Conservation (phyloP, 129 eudicot species). For the Tagetes patula region DNA sequence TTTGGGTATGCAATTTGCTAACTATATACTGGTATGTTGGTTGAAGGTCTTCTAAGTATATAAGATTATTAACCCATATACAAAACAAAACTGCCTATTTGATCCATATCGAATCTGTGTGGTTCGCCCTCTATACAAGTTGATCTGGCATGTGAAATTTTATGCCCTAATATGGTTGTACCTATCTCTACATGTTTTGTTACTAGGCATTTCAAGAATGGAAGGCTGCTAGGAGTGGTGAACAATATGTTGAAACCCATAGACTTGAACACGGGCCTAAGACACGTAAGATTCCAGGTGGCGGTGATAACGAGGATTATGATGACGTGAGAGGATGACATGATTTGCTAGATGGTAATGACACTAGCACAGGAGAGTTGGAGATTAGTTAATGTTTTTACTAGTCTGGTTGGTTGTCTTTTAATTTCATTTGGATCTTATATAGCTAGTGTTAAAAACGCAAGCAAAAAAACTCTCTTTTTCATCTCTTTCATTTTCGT, state of each 20-base stretch:
- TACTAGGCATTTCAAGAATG: conserved; percentile 77
- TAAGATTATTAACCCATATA: not conserved
- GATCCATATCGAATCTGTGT: too few species aligned
- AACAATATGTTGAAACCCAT: conserved; percentile 76
- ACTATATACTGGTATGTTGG: too few species aligned
- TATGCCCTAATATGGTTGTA: not conserved
- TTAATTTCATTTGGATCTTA: too few species aligned
- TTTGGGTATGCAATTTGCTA: too few species aligned
- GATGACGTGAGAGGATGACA: conserved; percentile 92
- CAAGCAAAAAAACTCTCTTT: too few species aligned
- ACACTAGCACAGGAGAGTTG: conserved; percentile 44
- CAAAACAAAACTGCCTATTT: too few species aligned
- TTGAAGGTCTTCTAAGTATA: not conserved
- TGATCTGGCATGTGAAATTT: too few species aligned
- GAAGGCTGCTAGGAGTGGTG: conserved; percentile 85
- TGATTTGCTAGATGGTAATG: conserved; percentile 81
- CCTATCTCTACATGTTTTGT: not conserved
- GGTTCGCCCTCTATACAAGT: too few species aligned
- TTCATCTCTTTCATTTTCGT: too few species aligned
- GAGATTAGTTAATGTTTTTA: conserved; percentile 22
- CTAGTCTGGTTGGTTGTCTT: too few species aligned
- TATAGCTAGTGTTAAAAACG: too few species aligned
- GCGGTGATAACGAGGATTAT: conserved; percentile 73
- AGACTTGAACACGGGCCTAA: conserved; percentile 97
- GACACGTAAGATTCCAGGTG: conserved; percentile 77